Conservation (phyloP, 352 stramenopile species). For the Globisporangium nunn region DNA sequence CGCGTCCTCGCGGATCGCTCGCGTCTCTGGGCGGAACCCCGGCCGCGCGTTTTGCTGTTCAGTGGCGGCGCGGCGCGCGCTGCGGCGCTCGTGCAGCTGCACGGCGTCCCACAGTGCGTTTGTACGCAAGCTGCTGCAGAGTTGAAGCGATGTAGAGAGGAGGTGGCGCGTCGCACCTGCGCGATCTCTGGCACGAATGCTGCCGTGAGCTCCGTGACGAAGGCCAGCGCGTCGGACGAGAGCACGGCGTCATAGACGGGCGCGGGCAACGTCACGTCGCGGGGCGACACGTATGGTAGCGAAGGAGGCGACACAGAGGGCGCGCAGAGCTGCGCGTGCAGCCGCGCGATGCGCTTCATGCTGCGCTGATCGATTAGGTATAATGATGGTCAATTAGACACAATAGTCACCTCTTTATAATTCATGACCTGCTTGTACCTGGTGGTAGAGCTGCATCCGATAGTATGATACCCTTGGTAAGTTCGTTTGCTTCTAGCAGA, state of each 20-base stretch:
- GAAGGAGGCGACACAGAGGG: background rate
- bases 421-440: no score
- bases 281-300: slow-evolving; percentile 21
- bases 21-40: slow-evolving; percentile 75
- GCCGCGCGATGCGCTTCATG: slow-evolving; percentile 37
- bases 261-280: slow-evolving; percentile 14
- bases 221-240: slow-evolving; percentile 77
- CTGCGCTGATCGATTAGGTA: no score
- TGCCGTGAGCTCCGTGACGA: slow-evolving; percentile 75
- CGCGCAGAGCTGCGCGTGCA: slow-evolving; percentile 27
- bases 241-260: slow-evolving; percentile 67
- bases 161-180: slow-evolving; percentile 15
- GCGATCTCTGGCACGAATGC: slow-evolving; percentile 64
- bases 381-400: no score
- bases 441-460: no score
- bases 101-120: background rate
- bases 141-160: background rate
- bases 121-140: background rate
- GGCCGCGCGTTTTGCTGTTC: slow-evolving; percentile 73
- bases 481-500: no score
- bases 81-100: slow-evolving; percentile 55
- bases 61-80: slow-evolving; percentile 31
- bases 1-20: slow-evolving; percentile 51
- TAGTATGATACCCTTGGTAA: no score
- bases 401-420: no score